phyloP scores from a whole-genome alignment of 306 rosid species.

The Citrullus amarus region DNA sequence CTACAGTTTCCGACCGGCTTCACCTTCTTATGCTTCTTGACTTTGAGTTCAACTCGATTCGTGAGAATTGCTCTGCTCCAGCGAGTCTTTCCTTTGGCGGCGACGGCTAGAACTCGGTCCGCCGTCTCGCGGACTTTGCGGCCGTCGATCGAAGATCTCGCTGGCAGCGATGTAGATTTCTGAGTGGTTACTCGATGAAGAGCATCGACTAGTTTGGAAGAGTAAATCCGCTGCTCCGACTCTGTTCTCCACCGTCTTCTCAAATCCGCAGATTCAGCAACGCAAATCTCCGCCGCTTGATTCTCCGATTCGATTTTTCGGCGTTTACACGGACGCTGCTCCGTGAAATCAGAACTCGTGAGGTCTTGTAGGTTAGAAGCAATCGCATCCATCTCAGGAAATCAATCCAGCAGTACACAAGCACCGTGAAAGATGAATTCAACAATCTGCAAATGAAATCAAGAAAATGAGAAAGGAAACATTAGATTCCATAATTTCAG shows the following conservation, averaged over 20 bases:
- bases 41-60: conserved; percentile 26
- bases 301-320: conserved; percentile 23
- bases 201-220: conserved; percentile 44
- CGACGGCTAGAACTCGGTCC: conserved; percentile 56
- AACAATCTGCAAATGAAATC: neutral
- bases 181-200: conserved; percentile 31
- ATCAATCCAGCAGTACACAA: neutral
- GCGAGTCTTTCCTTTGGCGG: conserved; percentile 61
- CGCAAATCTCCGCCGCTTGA: neutral
- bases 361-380: neutral
- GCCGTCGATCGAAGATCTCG: conserved; percentile 6
- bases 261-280: neutral
- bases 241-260: conserved; percentile 56
- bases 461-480: too few relatives aligned
- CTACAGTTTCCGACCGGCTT: conserved; percentile 15
- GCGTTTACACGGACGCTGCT: conserved; percentile 25
- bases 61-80: conserved; percentile 88
- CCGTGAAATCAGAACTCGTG: neutral
- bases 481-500: too few relatives aligned
- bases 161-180: conserved; percentile 4
- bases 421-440: neutral
- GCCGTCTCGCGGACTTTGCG: conserved; percentile 48
- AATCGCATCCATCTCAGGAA: neutral
- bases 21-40: conserved; percentile 30
- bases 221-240: conserved; percentile 51